Evolutionary conservation across 768 basidiomycete species (phyloP).

Genomic region (Rhodotorula kratochvilovae): DNA sequence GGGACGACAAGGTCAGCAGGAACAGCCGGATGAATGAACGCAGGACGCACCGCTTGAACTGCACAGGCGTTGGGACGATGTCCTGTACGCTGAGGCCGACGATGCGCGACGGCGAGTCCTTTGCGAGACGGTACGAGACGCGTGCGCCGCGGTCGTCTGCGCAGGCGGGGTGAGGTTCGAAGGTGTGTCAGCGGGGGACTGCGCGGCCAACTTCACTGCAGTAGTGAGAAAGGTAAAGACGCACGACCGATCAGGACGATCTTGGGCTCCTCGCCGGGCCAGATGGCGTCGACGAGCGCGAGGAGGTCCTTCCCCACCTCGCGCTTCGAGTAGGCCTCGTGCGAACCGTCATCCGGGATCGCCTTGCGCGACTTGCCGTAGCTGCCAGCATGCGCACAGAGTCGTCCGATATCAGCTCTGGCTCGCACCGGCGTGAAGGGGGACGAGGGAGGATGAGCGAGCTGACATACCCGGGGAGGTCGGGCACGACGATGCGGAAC

Average conservation of each 20-base stretch:
- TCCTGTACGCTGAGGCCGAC: slow-evolving; percentile 44
- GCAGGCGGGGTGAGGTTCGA: slow-evolving; percentile 17
- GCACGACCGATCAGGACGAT: neutral
- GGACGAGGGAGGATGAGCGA: no score
- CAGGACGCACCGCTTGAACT: slow-evolving; percentile 36
- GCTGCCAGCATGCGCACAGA: neutral
- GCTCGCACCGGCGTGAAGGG: no score
- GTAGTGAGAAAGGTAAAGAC: neutral
- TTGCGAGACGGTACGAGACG: slow-evolving; percentile 45
- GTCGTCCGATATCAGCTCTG: no score
- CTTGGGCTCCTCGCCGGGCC: neutral
- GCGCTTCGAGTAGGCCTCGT: slow-evolving; percentile 46
- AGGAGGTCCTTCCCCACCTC: slow-evolving; percentile 46
- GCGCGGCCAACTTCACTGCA: no score
- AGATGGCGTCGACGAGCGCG: slow-evolving; percentile 42
- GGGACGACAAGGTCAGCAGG: slow-evolving; percentile 3
- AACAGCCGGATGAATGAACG: no score
- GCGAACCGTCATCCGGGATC: slow-evolving; percentile 10
- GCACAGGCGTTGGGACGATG: slow-evolving; percentile 46
- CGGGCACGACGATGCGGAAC: slow-evolving; percentile 36
- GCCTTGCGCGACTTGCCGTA: slow-evolving; percentile 13
- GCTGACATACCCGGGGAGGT: slow-evolving; percentile 38
- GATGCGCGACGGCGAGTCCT: slow-evolving; percentile 43
- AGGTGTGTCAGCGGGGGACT: neutral
- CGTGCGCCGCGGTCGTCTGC: slow-evolving; percentile 47